Evolutionary conservation across 2,329 filamentous ascomycete genomes (phyloP), one percentile per base, ranked within the genome.

Genomic region (Aspergillus quadrilineatus): DNA sequence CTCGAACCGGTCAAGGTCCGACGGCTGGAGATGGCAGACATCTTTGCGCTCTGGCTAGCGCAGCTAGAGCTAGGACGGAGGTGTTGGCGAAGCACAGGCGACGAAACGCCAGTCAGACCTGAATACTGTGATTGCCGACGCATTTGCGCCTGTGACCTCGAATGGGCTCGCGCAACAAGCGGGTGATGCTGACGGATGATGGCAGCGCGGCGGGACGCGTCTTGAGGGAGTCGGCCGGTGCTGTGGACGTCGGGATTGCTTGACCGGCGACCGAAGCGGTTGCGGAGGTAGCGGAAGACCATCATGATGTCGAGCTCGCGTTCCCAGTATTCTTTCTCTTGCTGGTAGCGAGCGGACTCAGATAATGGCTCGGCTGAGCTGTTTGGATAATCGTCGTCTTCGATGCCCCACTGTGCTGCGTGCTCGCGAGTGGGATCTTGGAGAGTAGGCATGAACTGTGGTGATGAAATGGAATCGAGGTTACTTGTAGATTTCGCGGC

Each of bases 161-260:
- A 73, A 46, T 75, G 69, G 41, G 73, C 79, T 47, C 85, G 81
- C 26, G 86, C 86, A 30, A 96, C 86, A 49, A 97, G 84, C 3
- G 93, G 93, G 70, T 97, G 93, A 69, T 96, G 89, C 67, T 93
- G 90, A 36, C 91, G 84, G 52, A 97, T 92, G 46, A 93, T 84
- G 12, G 91, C 92, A 5, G 88, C 89, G 61, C 93, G 88, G 53
- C 89, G 88, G 1, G 89, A 86, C 8, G 84, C 79, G 62, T 91
- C 89, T 67, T 88, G 84, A 62, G 74, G 73, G 75, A 44, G 78
- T 67, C 12, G 77, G 73, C 71, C 77, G 0, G 69, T 61, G 5
- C 63, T 47, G 6, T 65, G 53, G 73, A 73, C 62, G 17, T 79
- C 70, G 6, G 71, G 63, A 60, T 66, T 67, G 45, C 64, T 64